Base-by-base conservation (phyloP, 2,329 filamentous ascomycete genomes). In the Hirsutella minnesotensis region DNA sequence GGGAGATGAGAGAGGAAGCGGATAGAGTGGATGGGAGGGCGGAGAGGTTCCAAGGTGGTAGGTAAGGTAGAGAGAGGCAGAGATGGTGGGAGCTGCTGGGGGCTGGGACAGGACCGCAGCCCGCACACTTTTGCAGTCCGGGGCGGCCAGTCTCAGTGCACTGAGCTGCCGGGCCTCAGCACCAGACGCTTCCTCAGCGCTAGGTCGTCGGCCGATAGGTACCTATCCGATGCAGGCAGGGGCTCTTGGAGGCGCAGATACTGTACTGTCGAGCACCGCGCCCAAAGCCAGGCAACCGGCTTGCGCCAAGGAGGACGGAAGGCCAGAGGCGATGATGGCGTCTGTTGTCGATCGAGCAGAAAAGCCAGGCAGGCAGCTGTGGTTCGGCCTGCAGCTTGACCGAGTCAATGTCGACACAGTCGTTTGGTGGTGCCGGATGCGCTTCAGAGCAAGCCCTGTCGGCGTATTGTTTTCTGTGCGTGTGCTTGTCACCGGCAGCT, bases 401-500 rank as follows among this genome's bases (percentile, higher is more conserved):
- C 24, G 24, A 27, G 24, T 27, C 24, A 27, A 27, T 27, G 24
- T 27, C 24, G 24, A 12, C 24, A 27, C 7, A 7, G 24, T 27
- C 24, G 24, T 27, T 27, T 7, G 24, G 7, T 15, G 33, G 7
- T 35, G 15, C 15, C 33, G 15, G 7, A 8, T n/a, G 33, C 18
- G 33, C 33, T 5, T 8, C 15, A 8, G 33, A 5, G 20, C 24
- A 27, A 27, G 24, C 24, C 7, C 24, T 12, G 24, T 27, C 24
- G 12, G 24, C 24, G 12, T 7, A 7, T 27, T 27, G 7, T 27
- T 27, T 27, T 27, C 12, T 27, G 24, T 27, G 24, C 24, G 24
- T 27, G 24, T 27, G 30, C 43, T 47, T 38, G 44, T 48, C 44
- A 29, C 20, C 39, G 43, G 49, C 50, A 50, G 48, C 51, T 43